Evolutionary conservation across 768 basidiomycete genomes (phyloP).

Genomic region (Hericium erinaceus): DNA sequence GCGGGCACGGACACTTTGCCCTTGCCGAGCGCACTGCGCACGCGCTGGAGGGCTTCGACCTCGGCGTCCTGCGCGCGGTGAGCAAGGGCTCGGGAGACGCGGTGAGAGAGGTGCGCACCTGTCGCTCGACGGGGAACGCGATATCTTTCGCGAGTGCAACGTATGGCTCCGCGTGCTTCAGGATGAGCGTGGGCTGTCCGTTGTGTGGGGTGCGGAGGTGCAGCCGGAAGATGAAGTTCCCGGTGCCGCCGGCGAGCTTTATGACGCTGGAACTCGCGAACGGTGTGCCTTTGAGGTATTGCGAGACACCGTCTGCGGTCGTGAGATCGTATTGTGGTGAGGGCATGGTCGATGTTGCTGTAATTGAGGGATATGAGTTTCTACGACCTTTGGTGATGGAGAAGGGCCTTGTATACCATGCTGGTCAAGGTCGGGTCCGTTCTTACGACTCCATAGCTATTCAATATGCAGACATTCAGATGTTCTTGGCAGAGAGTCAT

Average conservation of each 20-base stretch:
- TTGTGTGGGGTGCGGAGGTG: slow-evolving; percentile 29
- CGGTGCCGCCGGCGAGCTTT: slow-evolving; percentile 39
- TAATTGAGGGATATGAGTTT: no score
- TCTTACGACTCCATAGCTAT: no score
- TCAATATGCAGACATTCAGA: no score
- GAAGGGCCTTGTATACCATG: no score
- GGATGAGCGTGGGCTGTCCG: slow-evolving; percentile 37
- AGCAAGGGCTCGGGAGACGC: no score
- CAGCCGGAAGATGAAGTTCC: slow-evolving; percentile 55
- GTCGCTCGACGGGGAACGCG: slow-evolving; percentile 37
- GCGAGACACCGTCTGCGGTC: slow-evolving; percentile 22
- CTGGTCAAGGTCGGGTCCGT: no score
- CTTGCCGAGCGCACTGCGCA: slow-evolving; percentile 28
- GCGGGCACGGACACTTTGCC: slow-evolving; percentile 38
- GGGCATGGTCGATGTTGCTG: no score
- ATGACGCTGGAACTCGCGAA: slow-evolving; percentile 35
- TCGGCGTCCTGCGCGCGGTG: slow-evolving; percentile 26
- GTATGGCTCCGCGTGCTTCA: slow-evolving; percentile 46
- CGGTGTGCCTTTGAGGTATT: slow-evolving; percentile 38
- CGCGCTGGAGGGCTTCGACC: slow-evolving; percentile 40
- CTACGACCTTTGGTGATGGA: no score
- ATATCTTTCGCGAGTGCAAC: slow-evolving; percentile 14
- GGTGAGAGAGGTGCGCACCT: slow-evolving; percentile 29
- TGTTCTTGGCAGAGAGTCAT: no score
- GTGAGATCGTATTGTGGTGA: slow-evolving; percentile 16